Base-by-base conservation (phyloP, 768 basidiomycete species). In the Floccularia luteovirens region DNA sequence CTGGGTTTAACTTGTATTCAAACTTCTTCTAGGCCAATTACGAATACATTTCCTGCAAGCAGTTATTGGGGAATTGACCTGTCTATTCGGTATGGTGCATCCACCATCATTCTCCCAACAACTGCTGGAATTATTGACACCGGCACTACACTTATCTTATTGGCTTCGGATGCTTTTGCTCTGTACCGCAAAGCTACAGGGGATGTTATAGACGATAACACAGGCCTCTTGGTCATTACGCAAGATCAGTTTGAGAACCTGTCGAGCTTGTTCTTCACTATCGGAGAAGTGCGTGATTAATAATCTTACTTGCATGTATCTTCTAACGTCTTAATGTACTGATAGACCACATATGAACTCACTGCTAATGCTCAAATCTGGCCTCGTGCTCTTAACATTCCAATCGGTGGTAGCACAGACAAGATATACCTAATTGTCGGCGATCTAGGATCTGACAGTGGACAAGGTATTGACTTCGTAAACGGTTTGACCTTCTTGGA, bases 291-390 rank as follows among this genome's bases (percentile, higher is more conserved):
- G 23, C 27, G 25, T 40, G 20, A 28, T 19, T 37, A n/a, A n/a
- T n/a, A n/a, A n/a, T n/a, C n/a, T n/a, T n/a, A n/a, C n/a, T n/a
- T n/a, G n/a, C n/a, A n/a, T n/a, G n/a, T n/a, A n/a, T n/a, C n/a
- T n/a, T n/a, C n/a, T n/a, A n/a, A n/a, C n/a, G n/a, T n/a, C n/a
- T n/a, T n/a, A n/a, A n/a, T n/a, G n/a, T n/a, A 5, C 30, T 32
- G 37, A 31, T 43, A 76, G 71, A 58, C 58, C 12, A 69, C 67
- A 6, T 79, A 67, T 48, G 73, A 75, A 54, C 47, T 84, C 41
- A 77, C 74, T 2, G 53, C 75, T 12, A 78, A 82, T 48, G 80
- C 77, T 3, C 82, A 86, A 64, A 75, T 79, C 45, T 84, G 80
- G 78, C 81, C 80, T 0, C 73, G 77, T 34, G 50, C 63, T 2